Evolutionary conservation across 1,139 yeast species (phyloP), one percentile per base, ranked within the genome.

Genomic region (Lodderomyces metapsilosis): DNA sequence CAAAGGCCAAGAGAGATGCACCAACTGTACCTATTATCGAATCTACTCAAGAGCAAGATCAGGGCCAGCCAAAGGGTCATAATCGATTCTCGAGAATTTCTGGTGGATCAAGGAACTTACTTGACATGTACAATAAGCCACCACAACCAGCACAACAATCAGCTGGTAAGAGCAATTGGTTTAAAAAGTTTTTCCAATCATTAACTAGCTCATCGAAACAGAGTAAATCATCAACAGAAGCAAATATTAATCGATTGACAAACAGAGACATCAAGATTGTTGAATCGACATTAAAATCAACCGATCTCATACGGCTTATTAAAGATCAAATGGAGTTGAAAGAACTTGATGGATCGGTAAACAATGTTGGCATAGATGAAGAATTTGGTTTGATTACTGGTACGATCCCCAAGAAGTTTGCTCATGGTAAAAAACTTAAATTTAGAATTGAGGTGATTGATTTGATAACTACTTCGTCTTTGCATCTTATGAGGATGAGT

Each of bases 401-500:
- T 3, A 57, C 63, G 7, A 66, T 77, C 15, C 80, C 82, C 12
- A 58, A 75, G n/a, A 66, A 68, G 39, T 74, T 61, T 51, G 71
- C 79, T 1, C 59, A 66, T 41, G 79, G 80, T 5, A 61, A 76
- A 41, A 75, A 74, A 46, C 60, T 78, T 49, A 68, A 64, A 48
- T 78, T 78, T 52, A 68, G 65, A 50, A 73, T 78, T 35, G 72
- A 63, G 43, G 65, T 76, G 17, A 61, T 71, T 37, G 73, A 65
- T 43, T 58, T 67, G 46, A 62, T 63, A 33, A 60, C 61, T 40
- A 50, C 69, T 9, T 77, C 86, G 36, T 71, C 75, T 31, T 64
- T 83, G 40, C 75, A 74, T 44, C 71, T 84, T 48, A 71, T 70
- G 36, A 80, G 79, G 58, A 64, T 74, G 32, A 79, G 77, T 50